phyloP scores from a whole-genome alignment of 1,284 basidiomycete genomes.

The Microbotryum saponariae region DNA sequence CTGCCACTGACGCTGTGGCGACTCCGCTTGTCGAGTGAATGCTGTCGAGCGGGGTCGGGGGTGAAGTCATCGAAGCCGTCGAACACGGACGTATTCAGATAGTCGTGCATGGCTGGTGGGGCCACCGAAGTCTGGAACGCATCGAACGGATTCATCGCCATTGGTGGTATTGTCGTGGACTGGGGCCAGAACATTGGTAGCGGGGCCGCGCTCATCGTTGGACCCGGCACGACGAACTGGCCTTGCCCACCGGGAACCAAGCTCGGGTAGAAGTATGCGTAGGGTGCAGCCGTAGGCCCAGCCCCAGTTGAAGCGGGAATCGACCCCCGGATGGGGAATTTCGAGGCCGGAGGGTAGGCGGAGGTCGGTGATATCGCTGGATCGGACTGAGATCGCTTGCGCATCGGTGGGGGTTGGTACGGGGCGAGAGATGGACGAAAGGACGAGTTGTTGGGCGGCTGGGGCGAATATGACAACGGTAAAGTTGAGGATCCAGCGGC shows the following conservation, averaged over 20 bases:
- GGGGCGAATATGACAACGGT: too few species aligned
- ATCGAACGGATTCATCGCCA: conserved; percentile 5
- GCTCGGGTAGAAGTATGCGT: too few species aligned
- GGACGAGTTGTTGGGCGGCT: too few species aligned
- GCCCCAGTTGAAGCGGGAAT: not conserved
- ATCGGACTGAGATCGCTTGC: conserved; percentile 22
- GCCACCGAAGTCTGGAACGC: not conserved
- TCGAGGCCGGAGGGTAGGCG: not conserved
- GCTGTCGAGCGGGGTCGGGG: conserved; percentile 1
- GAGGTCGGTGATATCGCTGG: conserved; percentile 8
- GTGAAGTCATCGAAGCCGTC: not conserved
- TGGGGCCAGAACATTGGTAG: not conserved
- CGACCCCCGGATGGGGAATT: not conserved
- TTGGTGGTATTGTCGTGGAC: not conserved
- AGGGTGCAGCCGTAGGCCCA: too few species aligned
- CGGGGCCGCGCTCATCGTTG: not conserved
- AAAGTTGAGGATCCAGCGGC: too few species aligned
- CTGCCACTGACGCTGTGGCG: not conserved
- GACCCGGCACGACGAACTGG: conserved; percentile 6
- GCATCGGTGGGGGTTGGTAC: conserved; percentile 1
- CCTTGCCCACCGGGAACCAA: too few species aligned
- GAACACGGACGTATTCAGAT: not conserved
- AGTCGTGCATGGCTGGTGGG: conserved; percentile 3
- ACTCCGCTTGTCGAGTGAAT: not conserved
- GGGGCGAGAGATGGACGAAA: not conserved